These are phyloP conservation scores for Cajanus cajan DNA, from an alignment of 306 rosid genomes.

Conservation along the genomic window DNA sequence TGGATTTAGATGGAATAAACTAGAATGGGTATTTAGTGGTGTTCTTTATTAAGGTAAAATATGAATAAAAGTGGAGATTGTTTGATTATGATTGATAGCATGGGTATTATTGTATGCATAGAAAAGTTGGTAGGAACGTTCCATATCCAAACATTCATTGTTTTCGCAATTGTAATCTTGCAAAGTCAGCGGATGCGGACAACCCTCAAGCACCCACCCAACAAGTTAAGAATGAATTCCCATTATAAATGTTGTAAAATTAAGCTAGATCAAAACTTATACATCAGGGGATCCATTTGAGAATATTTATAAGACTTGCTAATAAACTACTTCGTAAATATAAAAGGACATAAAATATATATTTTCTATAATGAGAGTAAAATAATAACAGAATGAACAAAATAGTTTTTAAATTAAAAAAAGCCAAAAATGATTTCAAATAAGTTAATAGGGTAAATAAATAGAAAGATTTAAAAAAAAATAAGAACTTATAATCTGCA, in stretches of 20 bases:
- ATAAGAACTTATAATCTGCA: too few relatives aligned
- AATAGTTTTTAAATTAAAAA: too few relatives aligned
- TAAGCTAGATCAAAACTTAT: too few relatives aligned
- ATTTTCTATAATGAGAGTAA: too few relatives aligned
- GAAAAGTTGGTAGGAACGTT: conserved; percentile 10
- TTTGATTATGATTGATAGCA: background rate
- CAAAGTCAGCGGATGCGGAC: background rate
- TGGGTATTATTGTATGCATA: background rate
- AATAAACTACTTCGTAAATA: too few relatives aligned
- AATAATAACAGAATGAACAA: too few relatives aligned
- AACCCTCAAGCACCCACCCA: background rate
- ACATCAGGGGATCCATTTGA: too few relatives aligned
- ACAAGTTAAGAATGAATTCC: background rate
- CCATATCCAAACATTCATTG: background rate
- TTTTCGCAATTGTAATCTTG: background rate
- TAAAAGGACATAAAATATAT: too few relatives aligned
- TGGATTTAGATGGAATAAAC: background rate
- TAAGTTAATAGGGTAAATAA: too few relatives aligned
- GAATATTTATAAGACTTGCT: too few relatives aligned
- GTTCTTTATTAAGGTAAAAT: background rate
- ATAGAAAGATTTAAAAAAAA: too few relatives aligned
- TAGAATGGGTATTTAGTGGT: background rate
- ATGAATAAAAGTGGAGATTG: background rate
- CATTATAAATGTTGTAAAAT: background rate
- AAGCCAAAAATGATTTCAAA: too few relatives aligned